Percentiles rank a stretch among this genome's conserved stretches.
Conservation (phyloP, 2,329 filamentous ascomycete genomes). For the Exophiala alcalophila region DNA sequence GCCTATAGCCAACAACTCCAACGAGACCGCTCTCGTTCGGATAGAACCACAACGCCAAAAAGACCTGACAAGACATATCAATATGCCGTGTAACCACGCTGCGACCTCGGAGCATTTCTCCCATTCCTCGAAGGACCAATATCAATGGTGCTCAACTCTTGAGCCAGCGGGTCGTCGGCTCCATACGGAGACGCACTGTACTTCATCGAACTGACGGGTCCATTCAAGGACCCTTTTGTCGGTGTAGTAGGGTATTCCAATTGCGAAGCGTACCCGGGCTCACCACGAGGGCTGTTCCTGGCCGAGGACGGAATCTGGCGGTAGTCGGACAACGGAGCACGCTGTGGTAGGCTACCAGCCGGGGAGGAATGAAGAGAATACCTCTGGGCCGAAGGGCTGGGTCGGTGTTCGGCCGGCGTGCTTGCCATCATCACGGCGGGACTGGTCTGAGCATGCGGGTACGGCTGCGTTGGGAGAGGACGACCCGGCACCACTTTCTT, state of each 20-base stretch:
- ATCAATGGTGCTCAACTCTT: conserved; percentile 55
- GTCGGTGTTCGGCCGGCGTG: conserved; percentile 7
- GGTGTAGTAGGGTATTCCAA: conserved; percentile 29
- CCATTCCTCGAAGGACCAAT: conserved; percentile 38
- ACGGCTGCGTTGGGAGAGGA: conserved; percentile 28
- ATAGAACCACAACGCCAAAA: too few relatives aligned
- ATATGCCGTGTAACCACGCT: conserved; percentile 23
- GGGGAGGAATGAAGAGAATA: conserved; percentile 21
- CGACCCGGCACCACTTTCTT: conserved; percentile 27
- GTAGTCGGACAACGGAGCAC: conserved; percentile 27
- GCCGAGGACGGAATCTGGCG: conserved; percentile 23
- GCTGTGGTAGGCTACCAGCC: conserved; percentile 8
- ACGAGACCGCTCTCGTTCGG: too few relatives aligned
- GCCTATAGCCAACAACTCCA: too few relatives aligned
- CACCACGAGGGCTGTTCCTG: conserved; percentile 16
- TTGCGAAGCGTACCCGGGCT: background rate
- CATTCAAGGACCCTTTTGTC: conserved; percentile 18
- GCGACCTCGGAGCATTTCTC: conserved; percentile 18
- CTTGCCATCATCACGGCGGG: conserved; percentile 15
- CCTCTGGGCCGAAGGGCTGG: conserved; percentile 16
- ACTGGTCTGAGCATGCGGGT: conserved; percentile 25
- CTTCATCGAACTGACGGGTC: background rate
- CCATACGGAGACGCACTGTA: conserved; percentile 4
- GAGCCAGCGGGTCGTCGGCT: conserved; percentile 50
- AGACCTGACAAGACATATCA: too few relatives aligned